A percentile compares a stretch with the other conserved stretches of the same genome.
These are phyloP conservation scores for Yamadazyma aaseri DNA, from an alignment of 1,139 yeast species.

Conservation along the genomic window DNA sequence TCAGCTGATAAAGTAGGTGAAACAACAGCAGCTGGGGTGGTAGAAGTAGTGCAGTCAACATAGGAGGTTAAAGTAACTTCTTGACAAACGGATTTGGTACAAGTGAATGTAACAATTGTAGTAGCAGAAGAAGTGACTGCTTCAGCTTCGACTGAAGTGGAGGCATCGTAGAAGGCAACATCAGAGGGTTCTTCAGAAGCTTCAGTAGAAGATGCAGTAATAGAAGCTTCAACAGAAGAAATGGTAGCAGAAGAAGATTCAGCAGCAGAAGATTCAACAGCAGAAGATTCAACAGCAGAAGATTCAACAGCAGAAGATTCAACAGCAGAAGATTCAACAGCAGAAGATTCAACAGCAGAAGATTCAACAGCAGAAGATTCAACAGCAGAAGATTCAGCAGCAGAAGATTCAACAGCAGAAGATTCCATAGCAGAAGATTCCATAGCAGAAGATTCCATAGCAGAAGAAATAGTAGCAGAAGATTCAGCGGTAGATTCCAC, in stretches of 20 bases:
- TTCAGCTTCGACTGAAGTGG: constrained; percentile 1
- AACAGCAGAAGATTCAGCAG: constrained; percentile 3
- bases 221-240: constrained; percentile 1
- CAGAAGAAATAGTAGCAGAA: constrained; percentile 1
- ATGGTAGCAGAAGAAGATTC: constrained; percentile 2
- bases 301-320: neutral
- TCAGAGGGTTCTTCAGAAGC: constrained; percentile 6
- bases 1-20: too few relatives aligned
- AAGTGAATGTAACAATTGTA: neutral
- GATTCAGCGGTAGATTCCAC: constrained; percentile 7
- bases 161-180: neutral
- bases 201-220: neutral
- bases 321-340: constrained; percentile 4
- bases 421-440: constrained; percentile 1
- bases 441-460: neutral
- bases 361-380: constrained; percentile 4
- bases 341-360: constrained; percentile 3
- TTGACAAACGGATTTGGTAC: constrained; percentile 1
- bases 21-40: constrained; percentile 3
- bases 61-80: neutral
- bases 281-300: neutral
- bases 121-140: constrained; percentile 7
- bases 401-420: constrained; percentile 3
- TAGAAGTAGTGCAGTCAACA: constrained; percentile 5
- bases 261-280: constrained; percentile 2